Evolutionary conservation across 2,329 filamentous ascomycete genomes (phyloP), one percentile per base, ranked within the genome.

Genomic region (Colletotrichum australisinense): DNA sequence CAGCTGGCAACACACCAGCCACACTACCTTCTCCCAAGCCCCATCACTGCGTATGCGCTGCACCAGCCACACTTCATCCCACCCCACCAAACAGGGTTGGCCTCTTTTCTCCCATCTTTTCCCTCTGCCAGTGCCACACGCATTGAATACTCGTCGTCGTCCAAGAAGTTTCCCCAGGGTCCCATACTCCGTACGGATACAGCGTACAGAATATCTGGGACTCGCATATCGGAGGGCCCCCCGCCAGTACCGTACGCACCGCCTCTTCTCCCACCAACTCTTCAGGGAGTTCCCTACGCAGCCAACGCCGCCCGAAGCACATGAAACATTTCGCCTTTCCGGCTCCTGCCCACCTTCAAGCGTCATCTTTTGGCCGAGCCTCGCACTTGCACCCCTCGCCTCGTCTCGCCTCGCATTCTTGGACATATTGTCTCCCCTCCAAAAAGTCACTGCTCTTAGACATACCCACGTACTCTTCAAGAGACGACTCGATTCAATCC

Each of bases 301-400:
- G 49, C 16, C 26, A 24, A 30, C 46, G 30, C 46, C 16, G 49
- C n/a, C n/a, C 24, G 59, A 64, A 73, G 70, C 70, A 73, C 59
- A 70, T 70, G 66, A 70, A 69, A 73, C 66, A 69, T 64, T 64
- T 63, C 19, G 69, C 55, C 30, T 16, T 53, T 32, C 19, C 28
- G 28, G n/a, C 30, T 26, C 16, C 16, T 28, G 59, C 66, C 55
- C 53, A 73, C 66, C 38, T 49, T n/a, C 42, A 64, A 32, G 65
- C 28, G 57, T 68, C 42, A 67, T 56, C 65, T 59, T 22, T 52
- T 53, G 24, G 24, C 52, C 5, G 60, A 57, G 60, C 67, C 53
- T 53, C 38, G 58, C 53, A 57, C 69, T 38, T 69, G 32, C 35
- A 22, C 56, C 19, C 58, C 55, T 65, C 24, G 26, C 35, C 42